These are phyloP conservation scores for Marasmius sp. DNA, from an alignment of 1,284 basidiomycete genomes.

Conservation along the genomic window DNA sequence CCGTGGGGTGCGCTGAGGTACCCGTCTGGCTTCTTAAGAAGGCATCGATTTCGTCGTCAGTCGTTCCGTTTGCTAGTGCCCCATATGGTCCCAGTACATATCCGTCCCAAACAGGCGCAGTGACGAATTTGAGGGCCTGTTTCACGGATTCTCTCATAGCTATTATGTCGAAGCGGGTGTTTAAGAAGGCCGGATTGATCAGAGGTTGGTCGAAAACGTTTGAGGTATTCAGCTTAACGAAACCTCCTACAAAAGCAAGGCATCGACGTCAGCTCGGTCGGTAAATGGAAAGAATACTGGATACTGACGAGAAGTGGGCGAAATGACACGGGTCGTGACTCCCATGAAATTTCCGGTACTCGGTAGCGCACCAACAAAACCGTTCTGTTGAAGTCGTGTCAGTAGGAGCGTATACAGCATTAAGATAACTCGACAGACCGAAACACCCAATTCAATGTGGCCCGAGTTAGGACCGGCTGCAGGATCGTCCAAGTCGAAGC, in stretches of 20 bases:
- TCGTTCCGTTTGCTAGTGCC: background rate
- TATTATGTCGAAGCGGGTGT: conserved; percentile 35
- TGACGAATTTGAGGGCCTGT: conserved; percentile 28
- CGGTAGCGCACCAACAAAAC: conserved; percentile 3
- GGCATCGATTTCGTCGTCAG: background rate
- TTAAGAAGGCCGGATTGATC: conserved; percentile 37
- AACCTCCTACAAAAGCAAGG: conserved; percentile 4
- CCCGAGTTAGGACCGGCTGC: conserved; percentile 8
- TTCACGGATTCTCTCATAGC: conserved; percentile 32
- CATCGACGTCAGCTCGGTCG: background rate
- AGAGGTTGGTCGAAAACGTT: conserved; percentile 37
- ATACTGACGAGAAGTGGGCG: conserved; percentile 10
- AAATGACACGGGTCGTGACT: conserved; percentile 10
- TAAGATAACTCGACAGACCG: background rate
- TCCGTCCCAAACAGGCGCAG: conserved; percentile 32
- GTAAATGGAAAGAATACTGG: background rate
- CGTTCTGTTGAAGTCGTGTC: conserved; percentile 4
- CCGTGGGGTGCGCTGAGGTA: conserved; percentile 26
- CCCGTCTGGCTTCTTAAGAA: conserved; percentile 9
- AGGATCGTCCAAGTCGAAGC: conserved; percentile 9
- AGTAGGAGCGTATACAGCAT: background rate
- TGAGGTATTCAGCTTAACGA: conserved; percentile 10
- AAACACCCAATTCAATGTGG: conserved; percentile 15
- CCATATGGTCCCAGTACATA: conserved; percentile 20
- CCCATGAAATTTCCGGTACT: conserved; percentile 11